A percentile compares a stretch with the other conserved stretches of the same genome.
phyloP scores from a whole-genome alignment of 192 early-diverging fungal genomes.

The Obelidium mucronatum region DNA sequence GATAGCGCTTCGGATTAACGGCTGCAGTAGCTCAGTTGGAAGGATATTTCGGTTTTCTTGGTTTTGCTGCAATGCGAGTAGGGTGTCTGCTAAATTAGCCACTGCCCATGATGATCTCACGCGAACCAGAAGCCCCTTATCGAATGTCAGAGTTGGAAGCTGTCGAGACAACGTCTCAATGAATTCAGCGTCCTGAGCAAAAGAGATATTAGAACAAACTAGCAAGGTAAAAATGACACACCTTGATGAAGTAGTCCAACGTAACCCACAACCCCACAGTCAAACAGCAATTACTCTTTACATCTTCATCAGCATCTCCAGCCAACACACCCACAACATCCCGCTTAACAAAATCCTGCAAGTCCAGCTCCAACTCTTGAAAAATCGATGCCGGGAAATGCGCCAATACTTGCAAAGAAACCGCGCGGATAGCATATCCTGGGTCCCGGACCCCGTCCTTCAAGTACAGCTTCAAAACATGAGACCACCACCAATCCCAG shows the following conservation, averaged over 20 bases:
- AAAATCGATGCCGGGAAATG: slow-evolving; percentile 38
- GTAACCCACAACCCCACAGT: slow-evolving; percentile 56
- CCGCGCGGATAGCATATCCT: slow-evolving; percentile 40
- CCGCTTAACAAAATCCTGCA: slow-evolving; percentile 1
- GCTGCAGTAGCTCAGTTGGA: slow-evolving; percentile 50
- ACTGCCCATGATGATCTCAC: slow-evolving; percentile 79
- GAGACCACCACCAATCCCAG: too few species aligned
- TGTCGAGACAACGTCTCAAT: slow-evolving; percentile 60
- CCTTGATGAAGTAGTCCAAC: slow-evolving; percentile 1
- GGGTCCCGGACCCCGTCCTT: slow-evolving; percentile 16
- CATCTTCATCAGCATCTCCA: slow-evolving; percentile 60
- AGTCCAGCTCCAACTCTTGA: slow-evolving; percentile 4
- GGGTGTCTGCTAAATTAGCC: slow-evolving; percentile 74
- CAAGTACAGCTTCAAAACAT: too few species aligned
- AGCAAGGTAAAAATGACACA: slow-evolving; percentile 4
- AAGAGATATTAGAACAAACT: neutral
- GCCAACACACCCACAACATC: neutral
- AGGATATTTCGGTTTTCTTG: too few species aligned
- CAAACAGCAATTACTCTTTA: slow-evolving; percentile 69
- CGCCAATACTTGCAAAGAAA: slow-evolving; percentile 39
- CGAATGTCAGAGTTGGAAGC: slow-evolving; percentile 57
- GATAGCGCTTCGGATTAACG: slow-evolving; percentile 56
- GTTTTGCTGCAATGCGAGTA: too few species aligned
- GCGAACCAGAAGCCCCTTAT: slow-evolving; percentile 65
- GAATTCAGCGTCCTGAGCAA: slow-evolving; percentile 61